Evolutionary conservation across 495 filamentous ascomycete genomes (phyloP), one percentile per base, ranked within the genome.

Genomic region (Penicillium ochrochloron): DNA sequence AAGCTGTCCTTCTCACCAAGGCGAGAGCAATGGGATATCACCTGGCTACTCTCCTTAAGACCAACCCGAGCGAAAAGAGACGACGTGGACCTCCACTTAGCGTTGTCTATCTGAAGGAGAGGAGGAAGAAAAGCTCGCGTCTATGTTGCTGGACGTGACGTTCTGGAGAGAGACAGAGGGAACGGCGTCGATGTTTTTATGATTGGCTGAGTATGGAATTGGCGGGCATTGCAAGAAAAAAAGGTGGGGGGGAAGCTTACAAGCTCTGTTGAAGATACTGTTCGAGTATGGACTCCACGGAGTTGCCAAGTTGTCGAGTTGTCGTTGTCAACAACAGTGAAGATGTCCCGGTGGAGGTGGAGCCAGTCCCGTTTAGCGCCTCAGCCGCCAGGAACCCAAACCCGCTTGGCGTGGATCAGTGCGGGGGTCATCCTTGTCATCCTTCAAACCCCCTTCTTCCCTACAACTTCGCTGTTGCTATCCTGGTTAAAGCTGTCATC

Each of bases 341-440:
- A 6, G 52, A 34, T 34, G 29, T 5, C 29, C 29, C 17, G 52
- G 2, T 8, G 33, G n/a, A n/a, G n/a, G 52, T 56, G 53, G 53
- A 56, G 53, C 53, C 53, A 48, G 53, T 21, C 29, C 15, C 17
- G 29, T n/a, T 54, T 54, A 54, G 53, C 53, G 53, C 53, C 53
- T 23, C 27, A 58, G 56, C 39, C 56, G 53, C 34, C 53, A 56
- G 53, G 53, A 35, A 56, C 53, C 53, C 53, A 56, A 56, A 35
- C 31, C 53, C 19, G 53, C 31, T 56, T 56, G 34, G 53, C 33
- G 53, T 31, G 17, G 29, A 56, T 56, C 53, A n/a, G 53, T 56
- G 53, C 53, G 53, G 53, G 34, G 53, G 34, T 23, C 11, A 29
- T 23, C 53, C 27, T 54, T 11, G 53, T 56, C 21, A 21, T 23